Conservation (phyloP, 176 grass and related monocot genomes). For the Eleusine coracana region DNA sequence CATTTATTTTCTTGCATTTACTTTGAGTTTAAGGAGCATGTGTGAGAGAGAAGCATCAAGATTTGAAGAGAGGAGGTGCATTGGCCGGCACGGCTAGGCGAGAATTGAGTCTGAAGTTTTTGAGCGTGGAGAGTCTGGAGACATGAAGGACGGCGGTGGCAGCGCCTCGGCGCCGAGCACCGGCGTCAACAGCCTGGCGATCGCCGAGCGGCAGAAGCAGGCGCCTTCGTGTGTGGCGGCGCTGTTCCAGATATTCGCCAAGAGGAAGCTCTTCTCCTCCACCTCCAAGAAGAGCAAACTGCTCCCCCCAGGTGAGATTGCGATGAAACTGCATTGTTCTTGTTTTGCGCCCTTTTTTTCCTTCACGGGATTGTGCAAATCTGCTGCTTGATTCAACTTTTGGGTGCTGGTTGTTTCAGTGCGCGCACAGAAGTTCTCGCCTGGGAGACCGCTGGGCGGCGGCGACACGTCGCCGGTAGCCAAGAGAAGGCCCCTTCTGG, state of each 20-base stretch:
- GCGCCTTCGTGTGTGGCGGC: constrained; percentile 59
- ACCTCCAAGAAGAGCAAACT: constrained; percentile 59
- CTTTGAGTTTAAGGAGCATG: constrained; percentile 9
- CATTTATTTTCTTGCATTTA: constrained; percentile 20
- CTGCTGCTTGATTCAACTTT: not conserved
- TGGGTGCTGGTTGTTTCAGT: constrained; percentile 25
- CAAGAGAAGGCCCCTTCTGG: constrained; percentile 45
- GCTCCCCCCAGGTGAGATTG: constrained; percentile 52
- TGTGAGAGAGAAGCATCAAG: not conserved
- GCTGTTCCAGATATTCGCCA: constrained; percentile 65
- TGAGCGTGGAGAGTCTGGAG: constrained; percentile 16
- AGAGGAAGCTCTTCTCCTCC: constrained; percentile 56
- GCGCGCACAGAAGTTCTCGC: constrained; percentile 35
- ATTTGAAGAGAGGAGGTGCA: constrained; percentile 34
- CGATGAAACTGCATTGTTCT: constrained; percentile 21
- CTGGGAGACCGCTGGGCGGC: constrained; percentile 6
- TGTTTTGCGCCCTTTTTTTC: not conserved
- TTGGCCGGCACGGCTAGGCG: not conserved
- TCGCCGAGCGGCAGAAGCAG: constrained; percentile 55
- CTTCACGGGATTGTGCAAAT: not conserved
- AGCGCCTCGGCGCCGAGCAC: constrained; percentile 9
- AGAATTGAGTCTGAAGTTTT: constrained; percentile 18
- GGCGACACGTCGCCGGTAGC: constrained; percentile 20
- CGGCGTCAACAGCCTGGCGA: constrained; percentile 37
- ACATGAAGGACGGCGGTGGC: constrained; percentile 31